phyloP scores from a whole-genome alignment of 257 asterid genomes.

The Coffea eugenioides region DNA sequence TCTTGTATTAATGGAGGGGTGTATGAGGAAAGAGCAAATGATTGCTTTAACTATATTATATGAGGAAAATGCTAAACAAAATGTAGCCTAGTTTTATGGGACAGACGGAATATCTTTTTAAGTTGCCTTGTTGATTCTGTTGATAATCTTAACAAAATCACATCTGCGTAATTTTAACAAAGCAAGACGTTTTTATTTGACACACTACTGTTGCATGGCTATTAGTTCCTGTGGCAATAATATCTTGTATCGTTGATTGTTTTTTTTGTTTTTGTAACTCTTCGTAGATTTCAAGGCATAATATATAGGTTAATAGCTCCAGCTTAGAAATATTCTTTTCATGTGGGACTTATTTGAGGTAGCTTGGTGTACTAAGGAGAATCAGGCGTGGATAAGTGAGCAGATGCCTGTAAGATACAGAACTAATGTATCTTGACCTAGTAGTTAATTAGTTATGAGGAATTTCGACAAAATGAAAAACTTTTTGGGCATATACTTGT shows the following conservation, averaged over 20 bases:
- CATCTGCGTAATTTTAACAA: too few species aligned
- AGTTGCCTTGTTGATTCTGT: too few species aligned
- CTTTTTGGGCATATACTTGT: conserved; percentile 1
- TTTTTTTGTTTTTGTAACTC: neutral
- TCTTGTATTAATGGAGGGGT: too few species aligned
- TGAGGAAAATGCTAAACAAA: too few species aligned
- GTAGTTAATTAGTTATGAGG: neutral
- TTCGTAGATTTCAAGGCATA: neutral
- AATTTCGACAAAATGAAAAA: neutral
- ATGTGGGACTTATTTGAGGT: neutral
- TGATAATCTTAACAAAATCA: neutral
- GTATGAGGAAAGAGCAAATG: too few species aligned
- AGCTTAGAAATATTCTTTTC: neutral
- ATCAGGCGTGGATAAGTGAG: neutral
- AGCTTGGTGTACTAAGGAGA: too few species aligned
- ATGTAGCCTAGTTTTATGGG: too few species aligned
- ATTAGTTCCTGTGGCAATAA: neutral
- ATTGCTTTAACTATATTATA: too few species aligned
- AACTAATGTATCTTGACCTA: neutral
- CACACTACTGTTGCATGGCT: neutral
- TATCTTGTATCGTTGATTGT: neutral
- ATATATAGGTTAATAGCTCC: neutral
- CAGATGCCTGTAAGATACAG: neutral
- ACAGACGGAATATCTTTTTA: too few species aligned
- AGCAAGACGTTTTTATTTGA: neutral